These are phyloP conservation scores for Colletotrichum camelliae DNA, from an alignment of 2,329 filamentous ascomycete species.

Conservation along the genomic window DNA sequence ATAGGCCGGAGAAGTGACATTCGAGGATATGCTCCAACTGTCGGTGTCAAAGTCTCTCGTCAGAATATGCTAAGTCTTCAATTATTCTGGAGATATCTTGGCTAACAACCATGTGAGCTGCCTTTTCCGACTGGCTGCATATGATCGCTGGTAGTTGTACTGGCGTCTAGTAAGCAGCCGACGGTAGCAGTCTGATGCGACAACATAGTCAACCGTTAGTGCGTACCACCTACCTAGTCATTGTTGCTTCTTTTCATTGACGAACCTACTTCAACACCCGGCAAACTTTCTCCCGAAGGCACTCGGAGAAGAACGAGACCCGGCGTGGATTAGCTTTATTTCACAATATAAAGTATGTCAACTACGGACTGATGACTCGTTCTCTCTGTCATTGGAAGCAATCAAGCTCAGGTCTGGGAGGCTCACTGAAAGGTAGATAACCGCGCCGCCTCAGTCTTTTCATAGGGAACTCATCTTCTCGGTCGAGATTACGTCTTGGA, in stretches of 20 bases:
- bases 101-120: not conserved
- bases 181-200: not conserved
- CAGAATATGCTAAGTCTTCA: not conserved
- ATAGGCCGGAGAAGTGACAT: no score
- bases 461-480: accelerated
- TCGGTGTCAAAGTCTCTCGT: accelerated
- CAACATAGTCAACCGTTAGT: no score
- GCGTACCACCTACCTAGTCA: no score
- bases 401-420: not conserved
- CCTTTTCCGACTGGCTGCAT: not conserved
- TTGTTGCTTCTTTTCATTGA: not conserved
- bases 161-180: not conserved
- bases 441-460: not conserved
- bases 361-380: not conserved
- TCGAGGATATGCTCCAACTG: not conserved
- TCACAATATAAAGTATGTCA: not conserved
- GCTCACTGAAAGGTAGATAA: not conserved
- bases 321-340: not conserved
- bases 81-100: not conserved
- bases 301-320: not conserved
- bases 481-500: not conserved
- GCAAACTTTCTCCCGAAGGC: not conserved
- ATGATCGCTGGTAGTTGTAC: not conserved
- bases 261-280: not conserved
- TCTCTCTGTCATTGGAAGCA: not conserved